These are phyloP conservation scores for Vanilla planifolia DNA, from an alignment of 106 monocot genomes.

Conservation along the genomic window DNA sequence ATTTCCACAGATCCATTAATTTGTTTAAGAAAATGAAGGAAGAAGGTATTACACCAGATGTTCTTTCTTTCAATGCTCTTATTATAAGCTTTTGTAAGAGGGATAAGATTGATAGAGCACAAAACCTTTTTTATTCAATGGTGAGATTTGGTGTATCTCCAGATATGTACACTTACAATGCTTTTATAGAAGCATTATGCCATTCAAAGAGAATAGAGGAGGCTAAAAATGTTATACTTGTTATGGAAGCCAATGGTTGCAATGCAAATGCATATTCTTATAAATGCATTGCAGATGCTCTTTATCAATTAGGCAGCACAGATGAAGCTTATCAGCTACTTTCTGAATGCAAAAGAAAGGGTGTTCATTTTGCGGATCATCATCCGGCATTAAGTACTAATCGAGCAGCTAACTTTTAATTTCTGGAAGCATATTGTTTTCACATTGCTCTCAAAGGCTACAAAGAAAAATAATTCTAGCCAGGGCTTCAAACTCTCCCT, in stretches of 20 bases:
- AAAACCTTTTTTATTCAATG: conserved; percentile 69
- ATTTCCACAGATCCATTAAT: conserved; percentile 45
- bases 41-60: conserved; percentile 57
- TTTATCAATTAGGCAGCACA: conserved; percentile 22
- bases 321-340: conserved; percentile 38
- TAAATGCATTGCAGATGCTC: conserved; percentile 30
- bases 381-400: too few relatives aligned
- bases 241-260: conserved; percentile 50
- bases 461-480: too few relatives aligned
- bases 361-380: conserved; percentile 15
- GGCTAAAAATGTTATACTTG: conserved; percentile 47
- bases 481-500: too few relatives aligned
- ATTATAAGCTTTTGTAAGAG: conserved; percentile 69
- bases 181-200: conserved; percentile 61
- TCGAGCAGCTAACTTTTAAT: too few relatives aligned
- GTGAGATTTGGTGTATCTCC: conserved; percentile 67
- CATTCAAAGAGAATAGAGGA: conserved; percentile 39
- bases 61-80: conserved; percentile 77
- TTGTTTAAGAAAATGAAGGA: conserved; percentile 62
- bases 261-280: conserved; percentile 35
- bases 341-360: conserved; percentile 28
- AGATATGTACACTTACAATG: conserved; percentile 69
- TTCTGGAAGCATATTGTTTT: too few relatives aligned
- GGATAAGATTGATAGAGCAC: conserved; percentile 48
- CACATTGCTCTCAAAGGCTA: too few relatives aligned